phyloP scores from a whole-genome alignment of 148 eudicot species.

The Linanthus parryae region DNA sequence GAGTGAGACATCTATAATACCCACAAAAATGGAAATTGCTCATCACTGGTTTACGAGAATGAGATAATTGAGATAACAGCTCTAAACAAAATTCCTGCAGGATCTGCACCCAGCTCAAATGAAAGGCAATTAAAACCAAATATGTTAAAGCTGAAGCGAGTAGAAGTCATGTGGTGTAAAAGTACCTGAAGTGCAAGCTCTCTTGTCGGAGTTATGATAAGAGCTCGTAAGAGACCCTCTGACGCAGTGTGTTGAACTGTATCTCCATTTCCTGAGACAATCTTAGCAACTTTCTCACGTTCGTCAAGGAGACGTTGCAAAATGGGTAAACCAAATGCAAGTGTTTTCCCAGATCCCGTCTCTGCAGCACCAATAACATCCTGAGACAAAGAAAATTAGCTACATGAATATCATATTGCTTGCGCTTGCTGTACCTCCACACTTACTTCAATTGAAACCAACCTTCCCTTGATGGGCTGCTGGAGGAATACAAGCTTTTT shows the following conservation, averaged over 20 bases:
- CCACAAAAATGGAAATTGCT: too few species aligned
- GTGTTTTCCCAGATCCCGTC: constrained; percentile 98
- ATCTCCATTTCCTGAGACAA: constrained; percentile 37
- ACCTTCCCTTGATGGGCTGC: constrained; percentile 99
- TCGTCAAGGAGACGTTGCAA: constrained; percentile 93
- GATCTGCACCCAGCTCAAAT: too few species aligned
- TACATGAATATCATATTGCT: too few species aligned
- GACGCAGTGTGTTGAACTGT: constrained; percentile 54
- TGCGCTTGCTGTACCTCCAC: too few species aligned
- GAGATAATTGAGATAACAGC: too few species aligned
- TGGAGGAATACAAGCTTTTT: constrained; percentile 90
- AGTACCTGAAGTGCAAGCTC: constrained; percentile 97
- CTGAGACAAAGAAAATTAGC: constrained; percentile 45
- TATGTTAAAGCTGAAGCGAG: not conserved
- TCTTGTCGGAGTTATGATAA: constrained; percentile 87
- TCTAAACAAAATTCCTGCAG: too few species aligned
- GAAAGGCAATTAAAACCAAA: not conserved
- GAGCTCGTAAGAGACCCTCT: constrained; percentile 57
- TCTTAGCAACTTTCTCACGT: constrained; percentile 61
- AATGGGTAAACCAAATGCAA: constrained; percentile 97
- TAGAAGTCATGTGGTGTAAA: not conserved
- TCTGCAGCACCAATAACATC: constrained; percentile 99
- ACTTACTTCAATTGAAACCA: constrained; percentile 9
- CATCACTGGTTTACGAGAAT: too few species aligned
- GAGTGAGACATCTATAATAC: too few species aligned